Evolutionary conservation across 345 rosid genomes (phyloP), one percentile per base, ranked within the genome.

Genomic region (Tarenaya hassleriana): DNA sequence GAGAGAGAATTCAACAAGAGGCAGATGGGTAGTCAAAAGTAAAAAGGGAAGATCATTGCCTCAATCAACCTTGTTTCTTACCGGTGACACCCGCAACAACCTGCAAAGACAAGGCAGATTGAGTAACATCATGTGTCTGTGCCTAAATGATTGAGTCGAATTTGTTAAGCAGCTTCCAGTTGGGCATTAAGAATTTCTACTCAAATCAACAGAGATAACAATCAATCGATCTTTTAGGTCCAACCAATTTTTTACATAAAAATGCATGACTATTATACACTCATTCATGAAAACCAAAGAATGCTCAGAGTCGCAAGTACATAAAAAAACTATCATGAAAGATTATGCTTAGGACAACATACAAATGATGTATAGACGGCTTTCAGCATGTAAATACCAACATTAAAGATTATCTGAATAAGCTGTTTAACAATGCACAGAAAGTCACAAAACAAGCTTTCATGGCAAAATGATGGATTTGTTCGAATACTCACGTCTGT

Each of bases 21-120:
- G 52, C 48, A 60, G 8, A 41, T 3, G 14, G 47, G 39, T 34
- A 7, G 34, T 41, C 41, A 34, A 48, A 67, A 15, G 59, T 58
- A 58, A 37, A 50, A 40, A 43, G 34, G 20, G 6, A 16, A 31
- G 37, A 31, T 15, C 24, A 52, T 56, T 40, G 45, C 46, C 43
- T 51, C 47, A 15, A 39, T 73, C 67, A 79, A 17, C 41, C 55
- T 59, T 77, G 67, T 58, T 70, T 77, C 76, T 89, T 89, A 50
- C 97, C 90, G 27, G 87, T 80, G 71, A 84, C 81, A 24, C 94
- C 95, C 10, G 88, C 91, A 56, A 86, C 75, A 43, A 84, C 91
- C 95, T 89, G 76, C 72, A 66, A 52, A 58, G 39, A 53, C 41
- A 55, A 49, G 41, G 3, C 27, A 34, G 10, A 17, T 16, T 20